Evolutionary conservation across 768 basidiomycete genomes (phyloP).

Genomic region (Lepiota subincarnata): DNA sequence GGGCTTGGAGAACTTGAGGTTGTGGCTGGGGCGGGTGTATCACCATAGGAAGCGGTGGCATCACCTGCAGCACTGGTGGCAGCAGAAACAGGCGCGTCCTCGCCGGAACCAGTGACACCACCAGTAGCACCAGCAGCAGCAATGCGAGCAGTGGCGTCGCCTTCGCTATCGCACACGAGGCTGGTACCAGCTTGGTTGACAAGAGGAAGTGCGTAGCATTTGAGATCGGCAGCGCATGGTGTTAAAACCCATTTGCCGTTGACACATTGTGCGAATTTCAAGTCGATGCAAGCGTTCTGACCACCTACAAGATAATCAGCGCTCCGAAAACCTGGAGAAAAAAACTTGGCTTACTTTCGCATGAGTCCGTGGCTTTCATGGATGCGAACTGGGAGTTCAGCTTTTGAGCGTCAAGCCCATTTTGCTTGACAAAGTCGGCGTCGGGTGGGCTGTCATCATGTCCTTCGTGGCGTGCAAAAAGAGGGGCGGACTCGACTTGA

Average conservation of each 20-base stretch:
- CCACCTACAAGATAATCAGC: slow-evolving; percentile 22
- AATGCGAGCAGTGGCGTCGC: slow-evolving; percentile 38
- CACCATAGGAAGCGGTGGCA: neutral
- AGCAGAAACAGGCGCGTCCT: neutral
- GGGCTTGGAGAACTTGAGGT: slow-evolving; percentile 6
- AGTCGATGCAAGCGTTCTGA: slow-evolving; percentile 35
- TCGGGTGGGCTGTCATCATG: slow-evolving; percentile 19
- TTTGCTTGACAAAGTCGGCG: slow-evolving; percentile 30
- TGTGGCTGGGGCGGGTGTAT: slow-evolving; percentile 2
- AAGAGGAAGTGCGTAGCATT: slow-evolving; percentile 48
- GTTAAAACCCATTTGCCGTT: slow-evolving; percentile 34
- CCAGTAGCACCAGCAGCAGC: slow-evolving; percentile 38
- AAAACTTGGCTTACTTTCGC: slow-evolving; percentile 34
- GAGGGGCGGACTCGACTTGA: slow-evolving; percentile 32
- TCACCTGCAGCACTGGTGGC: slow-evolving; percentile 6
- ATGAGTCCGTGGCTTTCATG: slow-evolving; percentile 40
- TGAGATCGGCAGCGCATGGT: slow-evolving; percentile 29
- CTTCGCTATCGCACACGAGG: slow-evolving; percentile 37
- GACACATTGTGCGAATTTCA: slow-evolving; percentile 41
- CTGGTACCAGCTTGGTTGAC: slow-evolving; percentile 43
- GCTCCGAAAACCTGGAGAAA: neutral
- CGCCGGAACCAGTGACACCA: slow-evolving; percentile 31
- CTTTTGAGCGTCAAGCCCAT: slow-evolving; percentile 46
- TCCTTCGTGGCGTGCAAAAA: slow-evolving; percentile 23
- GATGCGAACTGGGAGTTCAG: slow-evolving; percentile 45